Base-by-base conservation (phyloP, 768 basidiomycete genomes). In the Termitomyces sp. region DNA sequence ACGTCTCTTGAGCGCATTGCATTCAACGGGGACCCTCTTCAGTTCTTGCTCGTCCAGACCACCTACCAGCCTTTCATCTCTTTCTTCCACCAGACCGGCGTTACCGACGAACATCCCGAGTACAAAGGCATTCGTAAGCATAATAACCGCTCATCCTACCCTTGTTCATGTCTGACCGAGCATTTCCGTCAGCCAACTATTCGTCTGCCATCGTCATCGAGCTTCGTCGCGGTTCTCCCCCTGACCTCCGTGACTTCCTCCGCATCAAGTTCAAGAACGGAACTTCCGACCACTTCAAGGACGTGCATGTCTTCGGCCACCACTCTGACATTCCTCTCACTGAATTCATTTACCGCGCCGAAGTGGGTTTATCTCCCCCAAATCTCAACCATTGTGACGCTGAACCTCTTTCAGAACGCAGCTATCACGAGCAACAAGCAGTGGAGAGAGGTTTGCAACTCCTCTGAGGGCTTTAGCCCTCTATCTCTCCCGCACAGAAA, bases 21-120 rank as follows among this genome's bases (percentile, higher is more conserved):
- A 46, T 90, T 86, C 77, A 84, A 86, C 64, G 84, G 80, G 60
- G 87, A 91, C 73, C 86, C 90, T 46, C 82, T 94, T 52, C 86
- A 90, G 65, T 80, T 94, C 73, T 77, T 87, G 71, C 69, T 92
- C 62, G 77, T 91, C 63, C 83, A 90, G 73, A 86, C 87, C 16
- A 89, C 90, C 61, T 94, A 94, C 78, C 92, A 94, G 71, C 87
- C 92, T 14, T 92, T 95, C 82, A 86, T 94, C 66, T 92, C 90
- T 4, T 79, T 94, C 70, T 88, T 94, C 82, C 83, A 86, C 68
- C 81, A 88, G 71, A 83, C 90, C 20, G 88, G 87, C 56, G 72
- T 87, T 56, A 63, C 71, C 62, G 74, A 80, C 59, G 72, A 79
- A 27, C 71, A 84, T 67, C 86, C 88, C 1, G 80, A 86, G 54